A percentile compares a stretch with the other conserved stretches of the same genome.
Conservation (phyloP, 805 yeast species). For the Teunomyces cretensis region DNA sequence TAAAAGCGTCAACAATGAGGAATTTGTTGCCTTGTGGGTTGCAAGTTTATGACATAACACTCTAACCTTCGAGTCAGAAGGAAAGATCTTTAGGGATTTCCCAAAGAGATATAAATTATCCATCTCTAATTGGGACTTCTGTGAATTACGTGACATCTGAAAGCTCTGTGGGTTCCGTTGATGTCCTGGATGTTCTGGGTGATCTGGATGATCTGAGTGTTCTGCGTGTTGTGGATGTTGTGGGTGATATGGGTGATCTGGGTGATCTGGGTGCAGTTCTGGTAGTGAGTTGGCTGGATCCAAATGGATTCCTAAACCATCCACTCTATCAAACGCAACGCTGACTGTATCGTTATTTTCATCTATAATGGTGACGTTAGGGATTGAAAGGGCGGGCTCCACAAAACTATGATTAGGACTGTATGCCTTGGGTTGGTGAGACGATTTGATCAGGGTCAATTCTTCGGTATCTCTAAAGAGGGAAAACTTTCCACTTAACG, state of each 20-base stretch:
- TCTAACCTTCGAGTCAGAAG: slow-evolving; percentile 31
- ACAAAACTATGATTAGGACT: slow-evolving; percentile 3
- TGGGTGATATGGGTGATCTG: too few species aligned
- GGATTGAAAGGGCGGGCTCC: slow-evolving; percentile 4
- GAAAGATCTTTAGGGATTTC: slow-evolving; percentile 30
- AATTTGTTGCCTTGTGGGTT: slow-evolving; percentile 29
- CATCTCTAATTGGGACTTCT: slow-evolving; percentile 1
- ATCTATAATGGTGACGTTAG: slow-evolving; percentile 15
- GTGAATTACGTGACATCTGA: too few species aligned
- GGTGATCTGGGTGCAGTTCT: slow-evolving; percentile 9
- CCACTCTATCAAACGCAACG: not conserved
- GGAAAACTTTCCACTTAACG: slow-evolving; percentile 9
- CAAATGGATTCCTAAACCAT: not conserved
- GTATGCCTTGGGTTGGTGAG: not conserved
- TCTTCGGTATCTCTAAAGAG: slow-evolving; percentile 5
- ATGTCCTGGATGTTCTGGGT: too few species aligned
- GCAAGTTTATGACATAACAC: slow-evolving; percentile 28
- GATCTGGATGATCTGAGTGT: too few species aligned
- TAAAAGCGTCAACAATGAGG: slow-evolving; percentile 40
- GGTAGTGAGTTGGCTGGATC: not conserved
- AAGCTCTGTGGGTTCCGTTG: too few species aligned
- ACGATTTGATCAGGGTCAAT: not conserved
- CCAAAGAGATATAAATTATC: slow-evolving; percentile 26
- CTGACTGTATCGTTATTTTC: slow-evolving; percentile 6
- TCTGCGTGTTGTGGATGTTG: too few species aligned